Evolutionary conservation across 169 alveolate genomes (phyloP).

Genomic region (Eimeria necatrix): DNA sequence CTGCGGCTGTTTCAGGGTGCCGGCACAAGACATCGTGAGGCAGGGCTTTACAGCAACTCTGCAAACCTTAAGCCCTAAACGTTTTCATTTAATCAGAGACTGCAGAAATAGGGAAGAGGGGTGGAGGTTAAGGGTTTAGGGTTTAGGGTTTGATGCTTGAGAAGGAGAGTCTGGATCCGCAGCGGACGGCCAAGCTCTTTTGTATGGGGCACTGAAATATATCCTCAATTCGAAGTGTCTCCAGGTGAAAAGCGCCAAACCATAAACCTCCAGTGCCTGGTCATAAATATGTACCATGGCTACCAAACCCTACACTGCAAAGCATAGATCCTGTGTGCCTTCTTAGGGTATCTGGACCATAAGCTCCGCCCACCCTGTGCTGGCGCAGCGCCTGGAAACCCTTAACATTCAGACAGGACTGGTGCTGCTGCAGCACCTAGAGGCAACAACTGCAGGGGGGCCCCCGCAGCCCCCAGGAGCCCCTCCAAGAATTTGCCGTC

Average conservation of each 20-base stretch:
- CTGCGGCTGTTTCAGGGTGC: background rate
- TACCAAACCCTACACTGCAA: slow-evolving; percentile 15
- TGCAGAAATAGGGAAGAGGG: background rate
- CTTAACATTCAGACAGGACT: slow-evolving; percentile 2
- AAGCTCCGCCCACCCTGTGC: slow-evolving; percentile 28
- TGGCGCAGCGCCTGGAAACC: background rate
- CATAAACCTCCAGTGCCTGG: background rate
- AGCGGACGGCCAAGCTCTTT: background rate
- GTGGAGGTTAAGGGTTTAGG: background rate
- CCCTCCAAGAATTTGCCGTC: background rate
- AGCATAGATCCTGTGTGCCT: background rate
- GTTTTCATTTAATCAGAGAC: background rate
- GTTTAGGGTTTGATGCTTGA: background rate
- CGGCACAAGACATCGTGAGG: background rate
- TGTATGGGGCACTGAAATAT: slow-evolving; percentile 1
- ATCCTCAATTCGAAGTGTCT: background rate
- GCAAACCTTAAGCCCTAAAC: background rate
- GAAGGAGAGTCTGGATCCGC: background rate
- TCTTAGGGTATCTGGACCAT: slow-evolving; percentile 39
- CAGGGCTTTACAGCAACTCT: background rate
- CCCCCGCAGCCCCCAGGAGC: background rate
- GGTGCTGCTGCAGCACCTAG: slow-evolving; percentile 34
- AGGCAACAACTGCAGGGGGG: background rate
- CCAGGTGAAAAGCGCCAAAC: slow-evolving; percentile 35
- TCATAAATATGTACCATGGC: background rate